Evolutionary conservation across 2,329 filamentous ascomycete species (phyloP), one percentile per base, ranked within the genome.

Genomic region (Madurella mycetomatis): DNA sequence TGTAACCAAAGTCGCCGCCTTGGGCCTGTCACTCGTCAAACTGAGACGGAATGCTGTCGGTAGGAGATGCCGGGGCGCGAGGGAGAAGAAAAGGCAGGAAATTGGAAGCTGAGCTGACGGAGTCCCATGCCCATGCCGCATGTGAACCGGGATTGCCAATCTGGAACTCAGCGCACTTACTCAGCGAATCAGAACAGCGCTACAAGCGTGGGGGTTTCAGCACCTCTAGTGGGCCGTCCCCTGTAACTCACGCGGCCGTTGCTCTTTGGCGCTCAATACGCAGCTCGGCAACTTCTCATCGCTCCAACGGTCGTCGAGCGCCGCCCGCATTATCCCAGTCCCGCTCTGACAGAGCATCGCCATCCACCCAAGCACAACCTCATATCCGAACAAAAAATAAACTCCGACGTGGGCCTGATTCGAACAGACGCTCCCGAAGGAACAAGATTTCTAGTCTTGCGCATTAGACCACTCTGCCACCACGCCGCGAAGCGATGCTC

Each of bases 381-480:
- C 37, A n/a, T 4, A 47, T 37, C 25, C 32, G 3, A n/a, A 42
- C 12, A 7, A 16, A 53, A 48, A 51, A 49, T 19, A 37, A 53
- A 55, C 31, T 18, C 52, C 56, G 56, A 60, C 58, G 54, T 59
- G 58, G 58, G 58, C 58, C 58, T 60, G 58, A 60, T 60, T 58
- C 53, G 56, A 60, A 60, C 56, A 60, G 56, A 60, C 56, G 58
- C 56, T 56, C 56, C 56, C 58, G 51, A 58, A 56, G 55, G 56
- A 58, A 60, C 58, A 60, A 60, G 58, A 59, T 59, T 60, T 59
- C 56, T 56, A 60, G 58, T 60, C 58, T 54, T 54, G 58, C 56
- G 58, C 58, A 56, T 59, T 57, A 59, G 58, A 59, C 58, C 58
- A 57, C 58, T 60, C 56, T 55, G 58, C 58, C 55, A 60, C 58